phyloP scores from a whole-genome alignment of 345 rosid genomes.

The Draba incana region DNA sequence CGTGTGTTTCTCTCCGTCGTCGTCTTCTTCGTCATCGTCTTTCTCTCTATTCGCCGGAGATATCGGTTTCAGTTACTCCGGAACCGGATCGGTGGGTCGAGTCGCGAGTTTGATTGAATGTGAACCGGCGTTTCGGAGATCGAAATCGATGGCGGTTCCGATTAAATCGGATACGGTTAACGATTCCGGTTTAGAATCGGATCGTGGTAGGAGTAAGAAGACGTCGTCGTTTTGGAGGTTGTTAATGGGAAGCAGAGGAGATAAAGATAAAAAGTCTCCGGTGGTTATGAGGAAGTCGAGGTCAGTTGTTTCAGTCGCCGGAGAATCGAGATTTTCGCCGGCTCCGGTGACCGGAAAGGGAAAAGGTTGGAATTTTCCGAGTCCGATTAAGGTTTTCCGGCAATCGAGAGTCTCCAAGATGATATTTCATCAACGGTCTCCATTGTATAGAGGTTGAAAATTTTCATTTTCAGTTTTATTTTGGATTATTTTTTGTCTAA shows the following conservation, averaged over 20 bases:
- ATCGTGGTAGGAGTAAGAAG: conserved; percentile 21
- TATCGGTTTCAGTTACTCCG: conserved; percentile 10
- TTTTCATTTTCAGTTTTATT: not conserved
- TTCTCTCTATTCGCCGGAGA: conserved; percentile 49
- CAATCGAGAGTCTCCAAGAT: conserved; percentile 60
- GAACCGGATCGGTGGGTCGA: conserved; percentile 53
- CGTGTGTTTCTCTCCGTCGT: conserved; percentile 49
- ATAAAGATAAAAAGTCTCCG: conserved; percentile 40
- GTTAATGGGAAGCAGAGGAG: conserved; percentile 46
- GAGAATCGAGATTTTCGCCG: conserved; percentile 41
- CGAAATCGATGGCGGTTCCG: conserved; percentile 80
- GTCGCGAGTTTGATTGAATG: conserved; percentile 61
- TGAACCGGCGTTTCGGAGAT: conserved; percentile 80
- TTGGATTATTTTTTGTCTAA: not conserved
- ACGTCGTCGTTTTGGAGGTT: conserved; percentile 63
- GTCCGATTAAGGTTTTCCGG: conserved; percentile 89
- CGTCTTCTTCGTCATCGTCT: conserved; percentile 53
- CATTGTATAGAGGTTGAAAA: conserved; percentile 74
- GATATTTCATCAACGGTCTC: conserved; percentile 66
- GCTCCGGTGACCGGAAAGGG: conserved; percentile 45
- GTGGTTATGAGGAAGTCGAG: conserved; percentile 84
- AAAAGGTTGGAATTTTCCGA: conserved; percentile 75
- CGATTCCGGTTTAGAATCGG: conserved; percentile 25
- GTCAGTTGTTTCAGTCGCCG: conserved; percentile 65
- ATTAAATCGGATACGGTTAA: conserved; percentile 45